Base-by-base conservation (phyloP, 371 early-diverging fungal genomes). In the Saksenaea vasiformis region DNA sequence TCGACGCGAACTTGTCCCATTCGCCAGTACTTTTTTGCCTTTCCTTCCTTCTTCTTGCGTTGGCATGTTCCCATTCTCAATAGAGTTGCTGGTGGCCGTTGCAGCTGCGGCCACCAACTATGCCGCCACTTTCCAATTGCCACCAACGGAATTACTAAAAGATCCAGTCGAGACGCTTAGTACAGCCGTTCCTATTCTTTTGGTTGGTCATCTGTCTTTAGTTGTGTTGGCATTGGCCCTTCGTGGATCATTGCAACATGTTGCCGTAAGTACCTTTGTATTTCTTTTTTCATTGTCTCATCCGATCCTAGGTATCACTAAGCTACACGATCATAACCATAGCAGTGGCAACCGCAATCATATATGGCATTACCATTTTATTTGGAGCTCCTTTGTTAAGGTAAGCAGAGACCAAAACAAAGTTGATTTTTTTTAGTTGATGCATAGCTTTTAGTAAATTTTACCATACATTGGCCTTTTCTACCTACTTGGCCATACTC, bases 371-470 rank as follows among this genome's bases (percentile, higher is more conserved):
- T 31, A 71, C 71, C 37, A 72, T 80, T 8, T 70, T 77, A 19
- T 80, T 80, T 60, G 80, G 80, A 24, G 80, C 80, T 37, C 70
- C 80, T 14, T 64, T 80, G 37, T 53, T 69, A 53, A 75, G 72
- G 80, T 80, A 73, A 67, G 62, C 34, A 28, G 37, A 54, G 39
- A 59, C 9, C 9, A 9, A 62, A 22, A 43, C 34, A 53, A 10
- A 24, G 14, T 15, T 17, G 1, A 2, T 54, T 17, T 64, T 19
- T 27, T 61, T 53, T 31, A 36, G 15, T 26, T 62, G 53, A 5
- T 62, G n/a, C 17, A 4, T 14, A 0, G 19, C 14, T 34, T 31
- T 4, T 72, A 72, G 77, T 22, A 76, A 75, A 62, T 66, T 77
- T 22, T 73, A 73, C 34, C 62, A 66, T 24, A 80, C 80, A 0